Evolutionary conservation across 202 grass and related monocot species (phyloP), one percentile per base, ranked within the genome.

Genomic region (Elaeis oleifera): DNA sequence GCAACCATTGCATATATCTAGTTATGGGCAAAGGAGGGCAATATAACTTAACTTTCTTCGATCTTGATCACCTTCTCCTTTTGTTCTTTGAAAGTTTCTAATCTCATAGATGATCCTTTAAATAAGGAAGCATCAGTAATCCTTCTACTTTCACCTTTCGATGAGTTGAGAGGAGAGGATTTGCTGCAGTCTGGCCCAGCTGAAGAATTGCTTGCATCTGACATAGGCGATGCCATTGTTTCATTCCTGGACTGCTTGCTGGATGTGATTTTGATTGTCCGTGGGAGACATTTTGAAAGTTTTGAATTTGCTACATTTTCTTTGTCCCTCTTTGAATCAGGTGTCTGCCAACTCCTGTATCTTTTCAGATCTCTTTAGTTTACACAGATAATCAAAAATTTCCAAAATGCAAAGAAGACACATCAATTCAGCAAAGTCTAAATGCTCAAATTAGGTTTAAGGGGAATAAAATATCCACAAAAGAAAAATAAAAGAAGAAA

Each of bases 31-130:
- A 67, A 80, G 17, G 59, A 17, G 29, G 66, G 58, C 61, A 71
- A 58, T 60, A 62, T 14, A 69, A 89, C 85, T 94, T 69, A 94
- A 89, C 88, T 94, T 99, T 99, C 94, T 99, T 99, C 88, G 0
- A 99, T 99, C 69, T 79, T 99, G 78, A 89, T 86, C 60, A 94
- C 53, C 56, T 88, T 88, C 14, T 89, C 94, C 50, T 84, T 89
- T 59, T 92, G 78, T 52, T 87, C 68, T 16, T 81, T 79, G 71
- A 92, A 99, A 60, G 94, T 94, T 52, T 94, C 88, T 50, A 61
- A 51, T 74, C 83, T 87, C 36, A 65, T 84, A 48, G 78, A 99
- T 63, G 85, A 84, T 62, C 84, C 39, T 84, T 73, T 88, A 56
- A 63, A 75, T 1, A 82, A 56, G n/a, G 77, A 78, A 58, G 82